Evolutionary conservation across 2,329 filamentous ascomycete genomes (phyloP).

Genomic region (Pestalotiopsis sp.): DNA sequence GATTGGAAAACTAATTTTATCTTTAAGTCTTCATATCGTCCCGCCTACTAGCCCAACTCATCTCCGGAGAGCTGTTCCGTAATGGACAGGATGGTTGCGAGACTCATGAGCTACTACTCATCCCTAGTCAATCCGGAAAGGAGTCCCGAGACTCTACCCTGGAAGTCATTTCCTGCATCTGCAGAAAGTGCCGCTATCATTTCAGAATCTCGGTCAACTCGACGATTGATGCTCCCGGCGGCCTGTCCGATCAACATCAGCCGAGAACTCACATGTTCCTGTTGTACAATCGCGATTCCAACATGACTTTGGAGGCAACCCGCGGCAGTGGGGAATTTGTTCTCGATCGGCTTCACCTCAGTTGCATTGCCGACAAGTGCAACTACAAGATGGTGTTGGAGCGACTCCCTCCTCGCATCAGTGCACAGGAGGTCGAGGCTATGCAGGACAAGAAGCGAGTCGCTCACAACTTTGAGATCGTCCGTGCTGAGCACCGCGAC

Average conservation of each 20-base stretch:
- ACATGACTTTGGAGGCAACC: slow-evolving; percentile 11
- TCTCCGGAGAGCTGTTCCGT: slow-evolving; percentile 20
- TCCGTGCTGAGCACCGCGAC: slow-evolving; percentile 44
- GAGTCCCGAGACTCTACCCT: neutral
- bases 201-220: slow-evolving; percentile 24
- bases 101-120: slow-evolving; percentile 26
- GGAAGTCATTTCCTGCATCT: slow-evolving; percentile 24
- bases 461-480: slow-evolving; percentile 35
- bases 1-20: neutral
- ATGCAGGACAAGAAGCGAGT: slow-evolving; percentile 48
- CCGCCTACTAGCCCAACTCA: slow-evolving; percentile 24
- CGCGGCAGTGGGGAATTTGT: slow-evolving; percentile 15
- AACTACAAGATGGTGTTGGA: slow-evolving; percentile 49
- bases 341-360: slow-evolving; percentile 20
- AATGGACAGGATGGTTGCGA: neutral
- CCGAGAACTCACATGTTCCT: slow-evolving; percentile 27
- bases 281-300: slow-evolving; percentile 15
- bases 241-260: neutral
- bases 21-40: slow-evolving; percentile 28
- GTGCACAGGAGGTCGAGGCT: slow-evolving; percentile 39
- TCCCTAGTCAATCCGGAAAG: slow-evolving; percentile 11
- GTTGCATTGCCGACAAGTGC: slow-evolving; percentile 26
- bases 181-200: slow-evolving; percentile 26
- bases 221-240: neutral
- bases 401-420: slow-evolving; percentile 43